A percentile compares a stretch with the other conserved stretches of the same genome.
Conservation (phyloP, 192 early-diverging fungal species). For the Gamsiella multidivaricata region DNA sequence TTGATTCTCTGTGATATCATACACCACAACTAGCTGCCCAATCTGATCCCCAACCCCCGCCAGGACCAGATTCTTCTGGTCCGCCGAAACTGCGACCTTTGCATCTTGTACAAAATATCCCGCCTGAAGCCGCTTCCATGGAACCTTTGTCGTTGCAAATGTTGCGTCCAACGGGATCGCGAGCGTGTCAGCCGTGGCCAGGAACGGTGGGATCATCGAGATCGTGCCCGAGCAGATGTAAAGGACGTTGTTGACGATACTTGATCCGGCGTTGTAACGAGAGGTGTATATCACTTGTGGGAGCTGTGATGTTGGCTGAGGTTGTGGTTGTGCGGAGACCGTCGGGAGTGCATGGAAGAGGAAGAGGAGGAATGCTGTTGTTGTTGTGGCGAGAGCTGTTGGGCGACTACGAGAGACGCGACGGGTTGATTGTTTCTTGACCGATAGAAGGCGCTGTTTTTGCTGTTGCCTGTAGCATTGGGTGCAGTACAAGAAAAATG, state of each 20-base stretch:
- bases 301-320: not conserved
- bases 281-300: slow-evolving; percentile 10
- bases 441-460: too few species aligned
- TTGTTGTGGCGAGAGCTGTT: slow-evolving; percentile 1
- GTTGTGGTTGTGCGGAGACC: not conserved
- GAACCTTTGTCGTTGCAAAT: slow-evolving; percentile 1
- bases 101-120: slow-evolving; percentile 22
- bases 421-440: too few species aligned
- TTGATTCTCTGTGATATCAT: slow-evolving; percentile 3
- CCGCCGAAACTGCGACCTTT: not conserved
- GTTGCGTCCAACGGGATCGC: slow-evolving; percentile 15
- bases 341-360: not conserved
- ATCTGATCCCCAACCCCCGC: slow-evolving; percentile 12
- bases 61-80: slow-evolving; percentile 18
- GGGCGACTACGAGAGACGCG: too few species aligned
- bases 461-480: too few species aligned
- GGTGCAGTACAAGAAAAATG: too few species aligned
- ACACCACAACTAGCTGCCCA: slow-evolving; percentile 15
- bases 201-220: not conserved
- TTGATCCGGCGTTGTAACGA: slow-evolving; percentile 28
- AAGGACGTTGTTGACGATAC: slow-evolving; percentile 24
- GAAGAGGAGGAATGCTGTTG: not conserved
- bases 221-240: slow-evolving; percentile 23
- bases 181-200: slow-evolving; percentile 13
- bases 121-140: slow-evolving; percentile 13